These are phyloP conservation scores for Cladosporium cucumerinum DNA, from an alignment of 2,329 filamentous ascomycete species.

Conservation along the genomic window DNA sequence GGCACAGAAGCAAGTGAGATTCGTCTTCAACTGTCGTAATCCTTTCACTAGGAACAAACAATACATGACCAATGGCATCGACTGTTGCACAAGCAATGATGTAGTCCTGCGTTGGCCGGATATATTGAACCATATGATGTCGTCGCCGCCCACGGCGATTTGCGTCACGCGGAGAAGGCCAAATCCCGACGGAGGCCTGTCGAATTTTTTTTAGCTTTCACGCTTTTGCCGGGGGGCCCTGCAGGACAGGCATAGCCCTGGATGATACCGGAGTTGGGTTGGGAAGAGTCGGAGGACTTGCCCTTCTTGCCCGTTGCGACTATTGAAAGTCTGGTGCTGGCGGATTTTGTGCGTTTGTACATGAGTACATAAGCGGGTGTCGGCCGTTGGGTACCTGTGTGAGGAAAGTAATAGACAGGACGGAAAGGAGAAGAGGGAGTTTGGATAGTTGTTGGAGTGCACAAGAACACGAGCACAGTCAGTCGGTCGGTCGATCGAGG, in stretches of 20 bases:
- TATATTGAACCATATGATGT: slow-evolving; percentile 3
- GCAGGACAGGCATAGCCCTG: background rate
- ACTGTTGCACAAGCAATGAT: too few species aligned
- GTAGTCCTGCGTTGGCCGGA: too few species aligned
- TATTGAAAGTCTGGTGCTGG: slow-evolving; percentile 6
- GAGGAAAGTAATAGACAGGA: background rate
- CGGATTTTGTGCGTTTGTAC: background rate
- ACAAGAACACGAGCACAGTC: background rate
- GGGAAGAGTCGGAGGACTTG: background rate
- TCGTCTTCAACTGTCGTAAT: background rate
- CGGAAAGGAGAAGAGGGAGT: background rate
- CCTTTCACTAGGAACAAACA: background rate
- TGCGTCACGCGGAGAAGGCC: background rate
- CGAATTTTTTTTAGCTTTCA: too few species aligned
- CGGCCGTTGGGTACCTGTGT: background rate
- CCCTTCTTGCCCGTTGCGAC: background rate
- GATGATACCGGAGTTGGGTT: background rate
- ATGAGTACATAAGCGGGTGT: background rate
- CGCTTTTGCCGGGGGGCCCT: background rate
- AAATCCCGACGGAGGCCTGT: background rate
- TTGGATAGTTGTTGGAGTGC: background rate
- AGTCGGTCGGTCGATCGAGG: background rate
- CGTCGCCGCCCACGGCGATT: background rate
- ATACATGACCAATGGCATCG: background rate
- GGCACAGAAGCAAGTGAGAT: too few species aligned